Evolutionary conservation across 305 asterid species (phyloP).

Genomic region (Solanum hybrid): DNA sequence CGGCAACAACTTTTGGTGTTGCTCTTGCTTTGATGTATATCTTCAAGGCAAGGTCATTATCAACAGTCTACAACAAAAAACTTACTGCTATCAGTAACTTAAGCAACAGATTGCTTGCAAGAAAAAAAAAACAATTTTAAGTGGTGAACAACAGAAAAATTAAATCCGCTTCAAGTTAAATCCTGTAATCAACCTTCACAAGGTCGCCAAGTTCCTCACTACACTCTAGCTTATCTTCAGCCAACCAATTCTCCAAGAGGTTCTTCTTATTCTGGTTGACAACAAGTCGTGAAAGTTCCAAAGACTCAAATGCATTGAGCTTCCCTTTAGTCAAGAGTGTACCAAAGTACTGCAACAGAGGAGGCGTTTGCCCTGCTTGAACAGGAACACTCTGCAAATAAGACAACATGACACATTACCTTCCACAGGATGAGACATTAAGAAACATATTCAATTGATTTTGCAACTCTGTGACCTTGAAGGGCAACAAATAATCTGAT

Average conservation of each 20-base stretch:
- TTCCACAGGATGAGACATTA: neutral
- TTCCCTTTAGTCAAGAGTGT: conserved; percentile 94
- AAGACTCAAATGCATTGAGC: conserved; percentile 92
- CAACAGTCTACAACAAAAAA: conserved; percentile 67
- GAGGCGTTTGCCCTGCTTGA: conserved; percentile 99
- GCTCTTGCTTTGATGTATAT: conserved; percentile 98
- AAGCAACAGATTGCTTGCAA: neutral
- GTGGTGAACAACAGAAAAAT: neutral
- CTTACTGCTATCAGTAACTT: neutral
- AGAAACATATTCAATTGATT: neutral
- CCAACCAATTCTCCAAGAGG: conserved; percentile 94
- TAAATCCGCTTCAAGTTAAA: neutral
- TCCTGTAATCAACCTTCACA: conserved; percentile 59
- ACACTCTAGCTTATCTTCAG: conserved; percentile 96
- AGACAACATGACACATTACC: neutral
- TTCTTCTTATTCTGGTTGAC: conserved; percentile 98
- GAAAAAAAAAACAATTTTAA: conserved; percentile 3
- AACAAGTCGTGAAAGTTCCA: conserved; percentile 95
- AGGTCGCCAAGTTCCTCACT: conserved; percentile 99
- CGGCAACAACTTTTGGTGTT: conserved; percentile 98
- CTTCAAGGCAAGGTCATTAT: conserved; percentile 95
- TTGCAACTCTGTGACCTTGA: neutral
- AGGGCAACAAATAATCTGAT: neutral
- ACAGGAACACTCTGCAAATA: conserved; percentile 94
- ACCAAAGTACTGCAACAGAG: conserved; percentile 96